Conservation (phyloP, 257 asterid species). For the Mentha longifolia region DNA sequence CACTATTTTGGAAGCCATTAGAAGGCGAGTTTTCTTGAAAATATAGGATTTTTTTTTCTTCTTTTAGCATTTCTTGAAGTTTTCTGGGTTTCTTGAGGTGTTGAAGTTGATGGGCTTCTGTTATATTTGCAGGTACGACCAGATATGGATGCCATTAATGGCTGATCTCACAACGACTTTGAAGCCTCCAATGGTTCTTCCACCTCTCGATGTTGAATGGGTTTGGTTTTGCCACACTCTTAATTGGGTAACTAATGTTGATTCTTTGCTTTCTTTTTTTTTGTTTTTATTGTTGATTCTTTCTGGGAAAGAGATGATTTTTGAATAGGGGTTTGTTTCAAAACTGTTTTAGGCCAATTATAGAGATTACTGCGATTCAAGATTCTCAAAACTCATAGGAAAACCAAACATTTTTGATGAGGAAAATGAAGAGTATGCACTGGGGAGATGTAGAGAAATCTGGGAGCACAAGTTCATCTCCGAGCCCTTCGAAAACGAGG, state of each 20-base stretch:
- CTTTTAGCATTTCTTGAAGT: not conserved
- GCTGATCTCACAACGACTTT: slow-evolving; percentile 60
- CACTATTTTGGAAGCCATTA: slow-evolving; percentile 66
- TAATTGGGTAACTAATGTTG: slow-evolving; percentile 50
- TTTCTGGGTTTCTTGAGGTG: slow-evolving; percentile 14
- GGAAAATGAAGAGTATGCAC: slow-evolving; percentile 84
- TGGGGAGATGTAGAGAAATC: slow-evolving; percentile 71
- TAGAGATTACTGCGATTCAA: slow-evolving; percentile 75
- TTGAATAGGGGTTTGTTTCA: not conserved
- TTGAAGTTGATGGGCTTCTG: slow-evolving; percentile 14
- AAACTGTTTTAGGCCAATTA: slow-evolving; percentile 53
- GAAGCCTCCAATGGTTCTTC: slow-evolving; percentile 80
- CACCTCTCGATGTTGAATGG: slow-evolving; percentile 96
- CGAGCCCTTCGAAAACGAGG: slow-evolving; percentile 78
- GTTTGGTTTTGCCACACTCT: slow-evolving; percentile 94
- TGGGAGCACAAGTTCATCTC: slow-evolving; percentile 71
- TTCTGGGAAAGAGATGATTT: not conserved
- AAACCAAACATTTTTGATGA: slow-evolving; percentile 74
- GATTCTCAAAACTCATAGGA: slow-evolving; percentile 74
- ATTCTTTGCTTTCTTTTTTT: not conserved
- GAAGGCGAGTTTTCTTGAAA: slow-evolving; percentile 50
- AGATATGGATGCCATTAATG: slow-evolving; percentile 94
- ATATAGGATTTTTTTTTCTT: not conserved
- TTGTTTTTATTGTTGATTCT: no score
- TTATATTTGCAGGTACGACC: slow-evolving; percentile 61